Evolutionary conservation across 257 asterid species (phyloP).

Genomic region (Anisodus acutangulus): DNA sequence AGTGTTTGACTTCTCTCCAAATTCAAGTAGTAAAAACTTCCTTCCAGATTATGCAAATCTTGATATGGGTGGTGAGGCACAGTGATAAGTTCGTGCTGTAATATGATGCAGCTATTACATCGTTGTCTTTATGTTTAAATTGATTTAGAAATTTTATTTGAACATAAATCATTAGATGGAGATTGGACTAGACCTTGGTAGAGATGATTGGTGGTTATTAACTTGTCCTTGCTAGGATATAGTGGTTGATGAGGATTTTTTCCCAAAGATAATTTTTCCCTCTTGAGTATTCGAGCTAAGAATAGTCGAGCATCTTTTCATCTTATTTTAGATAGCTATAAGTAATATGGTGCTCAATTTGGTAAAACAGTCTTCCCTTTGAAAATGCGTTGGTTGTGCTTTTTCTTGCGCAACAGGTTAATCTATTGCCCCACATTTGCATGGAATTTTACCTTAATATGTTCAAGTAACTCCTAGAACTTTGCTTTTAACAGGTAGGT

Average conservation of each 20-base stretch:
- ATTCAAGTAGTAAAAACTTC: background rate
- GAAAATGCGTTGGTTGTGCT: background rate
- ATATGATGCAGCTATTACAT: background rate
- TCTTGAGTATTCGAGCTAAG: background rate
- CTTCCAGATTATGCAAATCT: background rate
- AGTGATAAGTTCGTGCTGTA: background rate
- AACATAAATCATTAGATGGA: background rate
- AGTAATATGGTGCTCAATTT: slow-evolving; percentile 17
- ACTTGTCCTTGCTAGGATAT: background rate
- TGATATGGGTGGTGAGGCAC: background rate
- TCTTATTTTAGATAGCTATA: background rate
- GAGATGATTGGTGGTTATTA: background rate
- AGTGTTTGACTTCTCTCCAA: background rate
- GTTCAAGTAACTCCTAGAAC: background rate
- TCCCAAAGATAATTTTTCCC: background rate
- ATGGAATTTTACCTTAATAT: background rate
- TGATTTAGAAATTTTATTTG: background rate
- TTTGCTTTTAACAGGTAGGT: slow-evolving; percentile 69
- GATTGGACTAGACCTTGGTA: background rate
- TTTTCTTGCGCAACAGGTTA: background rate
- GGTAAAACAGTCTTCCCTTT: background rate
- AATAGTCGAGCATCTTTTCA: background rate
- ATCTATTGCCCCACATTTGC: background rate
- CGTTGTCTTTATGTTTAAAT: background rate
- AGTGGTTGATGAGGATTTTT: background rate